Base-by-base conservation (phyloP, 164 flowering plant genomes). In the Protea cynaroides region DNA sequence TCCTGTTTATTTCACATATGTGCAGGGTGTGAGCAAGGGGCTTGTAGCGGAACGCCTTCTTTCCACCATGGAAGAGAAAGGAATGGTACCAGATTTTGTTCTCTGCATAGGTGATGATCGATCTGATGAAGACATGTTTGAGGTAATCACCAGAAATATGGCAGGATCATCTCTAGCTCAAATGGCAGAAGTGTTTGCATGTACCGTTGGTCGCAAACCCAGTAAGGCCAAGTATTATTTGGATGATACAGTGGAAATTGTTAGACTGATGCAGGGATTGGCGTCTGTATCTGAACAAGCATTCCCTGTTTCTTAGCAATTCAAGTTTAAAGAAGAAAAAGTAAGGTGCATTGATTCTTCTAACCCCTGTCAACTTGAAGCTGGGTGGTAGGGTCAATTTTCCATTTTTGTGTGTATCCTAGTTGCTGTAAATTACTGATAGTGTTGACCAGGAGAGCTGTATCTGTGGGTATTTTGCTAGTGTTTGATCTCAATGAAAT, bases 11-110 rank as follows among this genome's bases (percentile, higher is more conserved):
- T 15, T 15, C 8, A 4, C 17, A 47, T 47, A 47, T 14, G 2
- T 47, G 52, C 52, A 47, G 52, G 52, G 52, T 15, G 52, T 47
- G 52, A 47, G 52, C 52, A 47, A 47, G 52, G 52, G 52, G 19
- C 52, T 47, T 47, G 52, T 47, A 2, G 52, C 52, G 2, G 52
- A 47, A 47, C 52, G 52, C 52, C 52, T 47, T 12, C 52, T 47
- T 47, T 47, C 52, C 52, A 47, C 52, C 18, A 15, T 47, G 52
- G 1, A 14, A n/a, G 52, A 47, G 2, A 47, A 14, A 47, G 52
- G 52, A 47, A 47, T 47, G 52, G 18, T 47, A 18, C 52, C 52
- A 0, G 52, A 47, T 47, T 47, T 47, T 47, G 52, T 47, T 14
- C 52, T 47, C 52, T 47, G 52, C 52, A 47, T 47, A 47, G 52